phyloP scores from a whole-genome alignment of 2,329 filamentous ascomycete species.

The Boeremia lycopersici region DNA sequence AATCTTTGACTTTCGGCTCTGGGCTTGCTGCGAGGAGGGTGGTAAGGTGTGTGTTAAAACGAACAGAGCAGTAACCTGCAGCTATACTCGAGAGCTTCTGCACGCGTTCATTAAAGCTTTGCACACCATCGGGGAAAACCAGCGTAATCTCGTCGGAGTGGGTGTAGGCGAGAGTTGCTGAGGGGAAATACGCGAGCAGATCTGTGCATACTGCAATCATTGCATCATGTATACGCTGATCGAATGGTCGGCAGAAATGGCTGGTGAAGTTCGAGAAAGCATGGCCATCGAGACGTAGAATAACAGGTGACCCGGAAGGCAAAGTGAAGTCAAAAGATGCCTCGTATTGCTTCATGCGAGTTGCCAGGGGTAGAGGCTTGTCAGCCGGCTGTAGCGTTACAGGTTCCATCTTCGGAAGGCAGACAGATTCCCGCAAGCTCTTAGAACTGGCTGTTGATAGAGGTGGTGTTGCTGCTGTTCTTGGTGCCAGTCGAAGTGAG shows the following conservation, averaged over 20 bases:
- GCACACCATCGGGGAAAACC: constrained; percentile 36
- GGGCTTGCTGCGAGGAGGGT: constrained; percentile 18
- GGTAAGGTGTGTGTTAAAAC: constrained; percentile 34
- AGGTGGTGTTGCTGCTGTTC: background rate
- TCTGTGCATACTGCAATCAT: constrained; percentile 35
- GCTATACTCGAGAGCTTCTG: constrained; percentile 39
- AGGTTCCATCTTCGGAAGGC: background rate
- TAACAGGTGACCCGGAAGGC: constrained; percentile 24
- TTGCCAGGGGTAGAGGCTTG: constrained; percentile 25
- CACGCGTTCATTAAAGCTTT: constrained; percentile 36
- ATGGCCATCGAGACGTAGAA: constrained; percentile 41
- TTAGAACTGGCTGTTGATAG: background rate
- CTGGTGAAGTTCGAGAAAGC: constrained; percentile 39
- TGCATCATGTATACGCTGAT: constrained; percentile 40
- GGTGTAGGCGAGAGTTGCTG: constrained; percentile 40
- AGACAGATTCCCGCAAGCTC: background rate
- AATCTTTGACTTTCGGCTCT: constrained; percentile 25
- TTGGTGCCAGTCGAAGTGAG: background rate
- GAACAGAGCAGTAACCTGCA: constrained; percentile 36
- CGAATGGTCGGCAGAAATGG: constrained; percentile 37
- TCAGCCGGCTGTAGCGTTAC: background rate
- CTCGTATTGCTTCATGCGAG: constrained; percentile 44
- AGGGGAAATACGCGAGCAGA: constrained; percentile 35
- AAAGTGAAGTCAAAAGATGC: constrained; percentile 31
- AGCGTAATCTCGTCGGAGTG: constrained; percentile 45